These are phyloP conservation scores for Colletotrichum noveboracense DNA, from an alignment of 2,329 filamentous ascomycete species.

Conservation along the genomic window DNA sequence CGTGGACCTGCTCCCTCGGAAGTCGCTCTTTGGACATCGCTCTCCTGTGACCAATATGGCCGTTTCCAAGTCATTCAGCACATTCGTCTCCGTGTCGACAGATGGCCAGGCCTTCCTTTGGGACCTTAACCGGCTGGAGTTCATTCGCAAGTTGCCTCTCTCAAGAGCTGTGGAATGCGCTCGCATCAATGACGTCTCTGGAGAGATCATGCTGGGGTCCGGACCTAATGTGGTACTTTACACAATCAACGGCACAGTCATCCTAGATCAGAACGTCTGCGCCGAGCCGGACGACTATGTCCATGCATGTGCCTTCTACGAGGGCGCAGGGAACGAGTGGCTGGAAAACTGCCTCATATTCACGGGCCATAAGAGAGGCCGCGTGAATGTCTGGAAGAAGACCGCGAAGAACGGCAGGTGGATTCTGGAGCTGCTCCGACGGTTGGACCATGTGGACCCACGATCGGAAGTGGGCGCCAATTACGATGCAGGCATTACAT, in stretches of 20 bases:
- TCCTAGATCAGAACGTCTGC: constrained; percentile 85
- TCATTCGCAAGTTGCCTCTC: constrained; percentile 75
- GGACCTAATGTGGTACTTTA: constrained; percentile 79
- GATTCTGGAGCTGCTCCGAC: constrained; percentile 78
- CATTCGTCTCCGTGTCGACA: constrained; percentile 80
- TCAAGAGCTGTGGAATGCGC: constrained; percentile 72
- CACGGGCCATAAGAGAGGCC: constrained; percentile 83
- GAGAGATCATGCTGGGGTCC: constrained; percentile 86
- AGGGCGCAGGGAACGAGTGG: constrained; percentile 91
- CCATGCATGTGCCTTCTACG: constrained; percentile 87
- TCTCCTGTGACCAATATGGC: constrained; percentile 82
- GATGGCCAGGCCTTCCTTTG: constrained; percentile 88
- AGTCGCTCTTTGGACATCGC: constrained; percentile 90
- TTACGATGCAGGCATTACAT: constrained; percentile 77
- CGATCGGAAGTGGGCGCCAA: constrained; percentile 65
- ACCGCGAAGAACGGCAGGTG: constrained; percentile 68
- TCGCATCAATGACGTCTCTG: constrained; percentile 86
- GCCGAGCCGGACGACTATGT: constrained; percentile 74
- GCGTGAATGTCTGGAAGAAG: constrained; percentile 79
- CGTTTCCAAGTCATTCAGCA: constrained; percentile 86
- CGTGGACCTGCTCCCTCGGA: constrained; percentile 79
- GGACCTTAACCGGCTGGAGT: constrained; percentile 91
- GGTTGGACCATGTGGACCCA: constrained; percentile 80
- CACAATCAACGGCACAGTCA: constrained; percentile 83
- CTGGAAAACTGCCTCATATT: constrained; percentile 85